Conservation (phyloP, 2,329 filamentous ascomycete genomes). For the Paraconiothyrium brasiliense region DNA sequence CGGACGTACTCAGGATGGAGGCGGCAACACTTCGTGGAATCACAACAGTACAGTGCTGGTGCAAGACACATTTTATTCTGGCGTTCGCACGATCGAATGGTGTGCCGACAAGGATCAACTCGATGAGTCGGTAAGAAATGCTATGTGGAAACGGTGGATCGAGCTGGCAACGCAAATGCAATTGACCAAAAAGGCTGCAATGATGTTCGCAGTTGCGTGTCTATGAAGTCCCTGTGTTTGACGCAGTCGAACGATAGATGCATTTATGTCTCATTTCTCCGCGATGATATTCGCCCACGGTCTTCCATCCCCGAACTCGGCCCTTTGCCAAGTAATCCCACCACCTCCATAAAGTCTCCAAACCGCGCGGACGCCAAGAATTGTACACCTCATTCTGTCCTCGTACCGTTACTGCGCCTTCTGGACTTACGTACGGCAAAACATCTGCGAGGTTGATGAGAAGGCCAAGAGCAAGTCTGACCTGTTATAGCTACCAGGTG, state of each 20-base stretch:
- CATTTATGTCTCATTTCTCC: too few species aligned
- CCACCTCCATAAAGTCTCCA: too few species aligned
- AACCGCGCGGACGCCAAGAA: too few species aligned
- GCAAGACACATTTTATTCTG: background rate
- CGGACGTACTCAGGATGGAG: background rate
- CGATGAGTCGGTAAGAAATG: background rate
- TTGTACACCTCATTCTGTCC: too few species aligned
- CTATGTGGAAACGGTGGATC: slow-evolving; percentile 8
- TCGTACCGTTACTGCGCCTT: too few species aligned
- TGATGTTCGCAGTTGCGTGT: background rate
- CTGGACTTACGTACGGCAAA: too few species aligned
- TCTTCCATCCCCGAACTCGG: too few species aligned
- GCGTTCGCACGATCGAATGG: background rate
- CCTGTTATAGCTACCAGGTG: too few species aligned
- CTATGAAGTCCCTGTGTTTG: background rate
- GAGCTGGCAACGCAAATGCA: slow-evolving; percentile 1
- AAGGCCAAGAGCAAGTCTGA: too few species aligned
- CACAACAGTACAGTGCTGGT: background rate
- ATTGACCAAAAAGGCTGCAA: background rate
- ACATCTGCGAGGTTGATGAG: too few species aligned
- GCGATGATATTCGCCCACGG: too few species aligned
- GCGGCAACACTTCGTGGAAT: background rate
- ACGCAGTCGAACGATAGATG: background rate
- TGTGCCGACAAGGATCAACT: background rate
- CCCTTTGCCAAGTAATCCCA: too few species aligned